Percentiles rank a stretch among this genome's conserved stretches.
Conservation (phyloP, 805 yeast species). For the Kodamaea restingae region DNA sequence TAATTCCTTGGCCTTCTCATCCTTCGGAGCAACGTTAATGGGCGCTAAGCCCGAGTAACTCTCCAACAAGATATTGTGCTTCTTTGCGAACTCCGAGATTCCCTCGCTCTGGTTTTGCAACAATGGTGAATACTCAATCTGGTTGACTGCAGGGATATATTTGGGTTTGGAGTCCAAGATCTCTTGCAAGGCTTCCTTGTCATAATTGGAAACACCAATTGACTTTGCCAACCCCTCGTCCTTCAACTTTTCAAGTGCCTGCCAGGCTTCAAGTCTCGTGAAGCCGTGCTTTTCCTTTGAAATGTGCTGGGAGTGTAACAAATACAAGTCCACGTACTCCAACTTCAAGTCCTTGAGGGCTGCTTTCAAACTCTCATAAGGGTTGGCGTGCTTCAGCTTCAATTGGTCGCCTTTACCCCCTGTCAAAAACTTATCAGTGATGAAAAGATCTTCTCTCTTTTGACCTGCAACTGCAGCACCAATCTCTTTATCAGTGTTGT, state of each 20-base stretch:
- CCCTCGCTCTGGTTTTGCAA: conserved; percentile 69
- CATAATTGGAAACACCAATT: conserved; percentile 79
- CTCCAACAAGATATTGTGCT: conserved; percentile 51
- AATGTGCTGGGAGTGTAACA: conserved; percentile 45
- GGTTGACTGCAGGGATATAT: conserved; percentile 73
- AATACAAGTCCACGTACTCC: conserved; percentile 50
- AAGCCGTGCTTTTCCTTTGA: conserved; percentile 31
- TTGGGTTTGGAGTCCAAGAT: conserved; percentile 57
- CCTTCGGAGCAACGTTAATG: conserved; percentile 60
- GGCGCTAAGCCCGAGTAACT: conserved; percentile 80
- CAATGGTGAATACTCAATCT: conserved; percentile 91
- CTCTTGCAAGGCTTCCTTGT: conserved; percentile 65
- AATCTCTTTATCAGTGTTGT: conserved; percentile 55
- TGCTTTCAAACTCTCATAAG: conserved; percentile 37
- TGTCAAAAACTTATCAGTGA: conserved; percentile 55
- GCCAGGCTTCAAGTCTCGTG: conserved; percentile 53
- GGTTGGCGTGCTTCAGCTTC: conserved; percentile 17
- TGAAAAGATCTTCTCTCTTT: conserved; percentile 43
- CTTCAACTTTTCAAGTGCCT: conserved; percentile 67
- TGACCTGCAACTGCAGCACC: conserved; percentile 43
- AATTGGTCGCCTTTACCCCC: conserved; percentile 15
- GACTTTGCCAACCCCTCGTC: conserved; percentile 64
- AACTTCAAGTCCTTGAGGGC: conserved; percentile 37
- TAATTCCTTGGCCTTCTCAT: conserved; percentile 50
- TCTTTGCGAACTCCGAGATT: conserved; percentile 67